Percentiles rank a stretch among this genome's conserved stretches.
Evolutionary conservation across 257 asterid species (phyloP).

Genomic region (Primulina eburnea): DNA sequence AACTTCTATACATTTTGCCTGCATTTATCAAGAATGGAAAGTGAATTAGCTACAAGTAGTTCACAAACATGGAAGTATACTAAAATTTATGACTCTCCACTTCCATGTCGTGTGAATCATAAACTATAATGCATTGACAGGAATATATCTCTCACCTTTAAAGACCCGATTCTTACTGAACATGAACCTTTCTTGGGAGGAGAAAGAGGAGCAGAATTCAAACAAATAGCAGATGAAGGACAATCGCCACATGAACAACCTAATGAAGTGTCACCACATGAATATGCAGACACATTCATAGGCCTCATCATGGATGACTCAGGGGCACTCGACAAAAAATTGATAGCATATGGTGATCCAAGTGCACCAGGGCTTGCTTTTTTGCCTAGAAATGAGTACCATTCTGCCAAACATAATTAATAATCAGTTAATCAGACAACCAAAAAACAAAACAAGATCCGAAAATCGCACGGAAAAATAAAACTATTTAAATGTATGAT

Average conservation of each 20-base stretch:
- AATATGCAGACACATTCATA: conserved; percentile 78
- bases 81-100: background rate
- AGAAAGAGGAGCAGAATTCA: conserved; percentile 65
- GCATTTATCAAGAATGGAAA: conserved; percentile 35
- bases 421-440: conserved; percentile 25
- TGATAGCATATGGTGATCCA: conserved; percentile 91
- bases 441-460: background rate
- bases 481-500: background rate
- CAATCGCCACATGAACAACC: conserved; percentile 99
- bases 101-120: no score
- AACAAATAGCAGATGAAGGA: conserved; percentile 73
- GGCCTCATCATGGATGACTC: conserved; percentile 78
- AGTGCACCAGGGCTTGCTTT: conserved; percentile 66
- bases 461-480: background rate
- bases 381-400: conserved; percentile 84
- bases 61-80: background rate
- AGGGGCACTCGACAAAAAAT: conserved; percentile 63
- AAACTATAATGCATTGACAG: background rate
- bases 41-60: conserved; percentile 9
- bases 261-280: conserved; percentile 85
- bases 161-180: conserved; percentile 75
- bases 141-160: conserved; percentile 53
- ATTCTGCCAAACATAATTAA: conserved; percentile 55
- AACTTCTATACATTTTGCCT: conserved; percentile 95
- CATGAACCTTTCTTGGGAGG: conserved; percentile 66